Evolutionary conservation across 2,329 filamentous ascomycete genomes (phyloP).

Genomic region (Penicillium sp.): DNA sequence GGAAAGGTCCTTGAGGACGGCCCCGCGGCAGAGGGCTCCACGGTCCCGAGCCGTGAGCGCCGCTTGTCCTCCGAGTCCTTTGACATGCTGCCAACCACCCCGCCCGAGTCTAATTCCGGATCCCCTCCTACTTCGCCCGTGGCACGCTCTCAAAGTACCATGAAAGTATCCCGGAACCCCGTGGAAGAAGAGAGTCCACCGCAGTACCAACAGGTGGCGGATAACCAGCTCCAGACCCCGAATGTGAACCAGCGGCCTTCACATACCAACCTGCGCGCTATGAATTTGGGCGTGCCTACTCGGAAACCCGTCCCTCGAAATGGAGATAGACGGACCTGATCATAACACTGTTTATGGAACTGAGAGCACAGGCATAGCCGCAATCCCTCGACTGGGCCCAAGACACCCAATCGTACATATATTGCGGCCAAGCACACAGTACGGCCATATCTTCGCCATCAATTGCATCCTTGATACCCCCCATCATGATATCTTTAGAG

Average conservation of each 20-base stretch:
- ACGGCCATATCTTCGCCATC: not conserved
- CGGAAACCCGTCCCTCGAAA: slow-evolving; percentile 37
- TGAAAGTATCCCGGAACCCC: slow-evolving; percentile 27
- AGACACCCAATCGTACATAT: not conserved
- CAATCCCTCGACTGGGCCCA: not conserved
- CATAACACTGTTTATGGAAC: not conserved
- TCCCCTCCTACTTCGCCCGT: slow-evolving; percentile 31
- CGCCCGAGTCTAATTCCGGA: slow-evolving; percentile 32
- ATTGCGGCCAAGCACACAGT: not conserved
- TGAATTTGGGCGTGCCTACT: slow-evolving; percentile 37
- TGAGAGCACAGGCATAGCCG: not conserved
- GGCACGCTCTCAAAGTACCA: slow-evolving; percentile 30
- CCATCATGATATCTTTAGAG: slow-evolving; percentile 1
- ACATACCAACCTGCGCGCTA: slow-evolving; percentile 23
- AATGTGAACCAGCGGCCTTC: slow-evolving; percentile 21
- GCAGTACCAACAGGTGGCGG: slow-evolving; percentile 28
- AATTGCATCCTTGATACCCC: slow-evolving; percentile 14
- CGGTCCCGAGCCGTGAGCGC: slow-evolving; percentile 15
- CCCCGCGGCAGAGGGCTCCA: slow-evolving; percentile 20
- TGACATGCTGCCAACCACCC: slow-evolving; percentile 38
- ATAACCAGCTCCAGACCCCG: slow-evolving; percentile 11
- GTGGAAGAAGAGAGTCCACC: slow-evolving; percentile 30
- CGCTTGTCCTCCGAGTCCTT: slow-evolving; percentile 38
- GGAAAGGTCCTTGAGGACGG: slow-evolving; percentile 28
- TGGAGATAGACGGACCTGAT: slow-evolving; percentile 1